Conservation (phyloP, 805 yeast species). For the Dipodascus geniculatus region DNA sequence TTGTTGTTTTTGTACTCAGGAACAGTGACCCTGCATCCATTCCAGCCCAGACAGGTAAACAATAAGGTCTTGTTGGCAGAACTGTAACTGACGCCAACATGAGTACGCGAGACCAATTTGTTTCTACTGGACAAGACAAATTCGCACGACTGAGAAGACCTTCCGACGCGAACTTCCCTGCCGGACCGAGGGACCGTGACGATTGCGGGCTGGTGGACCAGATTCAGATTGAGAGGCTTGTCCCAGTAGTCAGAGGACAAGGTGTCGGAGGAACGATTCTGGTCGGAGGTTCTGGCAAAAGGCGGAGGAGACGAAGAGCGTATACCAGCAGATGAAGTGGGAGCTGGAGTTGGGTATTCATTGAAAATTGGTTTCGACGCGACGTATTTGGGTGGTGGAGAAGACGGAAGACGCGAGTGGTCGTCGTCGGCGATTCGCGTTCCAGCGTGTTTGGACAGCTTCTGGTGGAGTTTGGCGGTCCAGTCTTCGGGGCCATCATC, state of each 20-base stretch:
- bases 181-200: slow-evolving; percentile 27
- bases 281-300: too few relatives aligned
- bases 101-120: slow-evolving; percentile 57
- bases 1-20: slow-evolving; percentile 29
- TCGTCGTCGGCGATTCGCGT: too few relatives aligned
- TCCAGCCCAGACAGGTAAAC: slow-evolving; percentile 68
- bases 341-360: background rate
- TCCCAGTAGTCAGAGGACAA: background rate
- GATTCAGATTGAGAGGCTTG: background rate
- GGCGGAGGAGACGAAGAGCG: background rate
- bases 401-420: background rate
- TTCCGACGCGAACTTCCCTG: slow-evolving; percentile 39
- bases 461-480: background rate
- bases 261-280: background rate
- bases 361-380: background rate
- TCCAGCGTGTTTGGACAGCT: background rate
- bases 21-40: slow-evolving; percentile 61
- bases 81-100: slow-evolving; percentile 40
- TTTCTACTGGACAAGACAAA: slow-evolving; percentile 35
- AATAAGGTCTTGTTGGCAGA: slow-evolving; percentile 30
- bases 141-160: slow-evolving; percentile 54
- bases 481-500: background rate
- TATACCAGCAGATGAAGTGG: background rate
- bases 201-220: background rate
- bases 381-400: background rate